These are phyloP conservation scores for Thalia dealbata DNA, from an alignment of 176 grass and related monocot species.

Conservation along the genomic window DNA sequence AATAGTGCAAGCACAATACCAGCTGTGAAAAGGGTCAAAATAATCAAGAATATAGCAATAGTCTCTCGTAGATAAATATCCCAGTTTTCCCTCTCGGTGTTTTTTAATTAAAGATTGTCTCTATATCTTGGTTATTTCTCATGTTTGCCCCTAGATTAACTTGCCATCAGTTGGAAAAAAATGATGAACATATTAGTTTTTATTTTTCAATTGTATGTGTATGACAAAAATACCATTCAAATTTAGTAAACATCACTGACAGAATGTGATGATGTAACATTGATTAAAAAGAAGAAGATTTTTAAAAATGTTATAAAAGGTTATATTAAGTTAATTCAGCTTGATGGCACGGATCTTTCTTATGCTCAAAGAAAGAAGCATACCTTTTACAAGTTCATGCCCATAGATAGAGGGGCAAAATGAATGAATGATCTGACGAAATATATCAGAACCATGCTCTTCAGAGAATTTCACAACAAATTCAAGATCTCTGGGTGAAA, in stretches of 20 bases:
- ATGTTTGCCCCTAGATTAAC: background rate
- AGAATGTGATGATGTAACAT: background rate
- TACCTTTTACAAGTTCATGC: conserved; percentile 97
- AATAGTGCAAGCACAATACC: conserved; percentile 85
- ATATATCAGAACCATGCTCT: conserved; percentile 62
- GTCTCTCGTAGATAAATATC: background rate
- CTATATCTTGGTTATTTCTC: background rate
- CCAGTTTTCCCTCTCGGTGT: background rate
- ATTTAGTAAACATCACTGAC: background rate
- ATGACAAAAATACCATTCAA: background rate
- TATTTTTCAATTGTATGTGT: background rate
- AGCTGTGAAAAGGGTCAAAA: conserved; percentile 35
- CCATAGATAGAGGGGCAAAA: conserved; percentile 96
- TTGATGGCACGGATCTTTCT: background rate
- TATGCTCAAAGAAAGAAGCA: background rate
- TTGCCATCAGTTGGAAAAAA: background rate
- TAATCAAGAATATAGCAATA: background rate
- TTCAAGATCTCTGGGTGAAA: conserved; percentile 43
- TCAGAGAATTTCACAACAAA: conserved; percentile 47
- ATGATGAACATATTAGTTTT: background rate
- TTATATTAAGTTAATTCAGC: background rate
- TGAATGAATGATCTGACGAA: conserved; percentile 78
- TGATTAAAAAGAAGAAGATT: background rate
- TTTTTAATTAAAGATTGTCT: background rate
- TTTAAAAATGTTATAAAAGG: background rate